Evolutionary conservation across 2,329 filamentous ascomycete species (phyloP).

Genomic region (Colletotrichum tropicicola): DNA sequence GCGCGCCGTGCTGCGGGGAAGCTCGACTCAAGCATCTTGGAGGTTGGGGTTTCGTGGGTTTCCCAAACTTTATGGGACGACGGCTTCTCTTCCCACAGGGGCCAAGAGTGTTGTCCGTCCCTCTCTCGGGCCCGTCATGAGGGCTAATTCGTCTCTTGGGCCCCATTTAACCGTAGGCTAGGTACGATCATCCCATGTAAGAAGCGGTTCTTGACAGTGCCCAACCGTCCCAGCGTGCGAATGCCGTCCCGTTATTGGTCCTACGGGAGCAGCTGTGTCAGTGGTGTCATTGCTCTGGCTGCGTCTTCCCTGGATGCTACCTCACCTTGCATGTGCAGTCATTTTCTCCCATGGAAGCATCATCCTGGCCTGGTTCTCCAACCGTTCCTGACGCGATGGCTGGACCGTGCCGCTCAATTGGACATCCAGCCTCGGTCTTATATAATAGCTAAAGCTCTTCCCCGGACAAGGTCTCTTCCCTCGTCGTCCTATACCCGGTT

Average conservation of each 20-base stretch:
- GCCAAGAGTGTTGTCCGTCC: neutral
- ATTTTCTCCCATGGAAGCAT: conserved; percentile 11
- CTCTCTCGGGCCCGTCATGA: neutral
- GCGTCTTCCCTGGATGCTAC: neutral
- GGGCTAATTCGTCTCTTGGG: neutral
- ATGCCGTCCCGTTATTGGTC: conserved; percentile 10
- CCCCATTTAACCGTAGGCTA: conserved; percentile 24
- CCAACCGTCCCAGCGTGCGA: neutral
- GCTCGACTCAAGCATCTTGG: conserved; percentile 1
- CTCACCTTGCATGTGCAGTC: conserved; percentile 3
- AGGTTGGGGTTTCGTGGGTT: neutral
- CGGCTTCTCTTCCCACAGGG: conserved; percentile 15
- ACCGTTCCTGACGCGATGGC: conserved; percentile 12
- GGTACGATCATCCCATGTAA: conserved; percentile 6
- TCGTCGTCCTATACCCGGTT: neutral
- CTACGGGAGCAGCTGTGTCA: neutral
- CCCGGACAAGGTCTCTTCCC: neutral
- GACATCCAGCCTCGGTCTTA: neutral
- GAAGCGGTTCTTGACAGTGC: neutral
- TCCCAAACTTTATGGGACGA: neutral
- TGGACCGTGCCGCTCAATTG: neutral
- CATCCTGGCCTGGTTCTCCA: conserved; percentile 13
- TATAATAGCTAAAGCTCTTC: conserved; percentile 4
- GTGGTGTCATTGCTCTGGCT: conserved; percentile 7
- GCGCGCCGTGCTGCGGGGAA: conserved; percentile 18